A percentile compares a stretch with the other conserved stretches of the same genome.
phyloP scores from a whole-genome alignment of 768 basidiomycete species.

The Termitomyces eurrhizus region DNA sequence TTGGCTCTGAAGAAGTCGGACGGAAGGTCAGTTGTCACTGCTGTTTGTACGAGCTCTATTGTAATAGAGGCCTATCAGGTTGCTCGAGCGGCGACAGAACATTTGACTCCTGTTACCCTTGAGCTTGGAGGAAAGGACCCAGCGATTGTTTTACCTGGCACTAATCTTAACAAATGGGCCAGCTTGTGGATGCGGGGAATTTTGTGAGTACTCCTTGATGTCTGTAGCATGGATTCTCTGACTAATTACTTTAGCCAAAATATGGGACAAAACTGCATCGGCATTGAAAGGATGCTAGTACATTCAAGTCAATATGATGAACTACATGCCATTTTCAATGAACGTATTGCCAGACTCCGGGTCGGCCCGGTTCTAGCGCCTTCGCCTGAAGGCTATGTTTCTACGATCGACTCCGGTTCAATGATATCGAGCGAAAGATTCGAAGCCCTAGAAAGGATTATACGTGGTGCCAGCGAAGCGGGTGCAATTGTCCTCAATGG shows the following conservation, averaged over 20 bases:
- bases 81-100: slow-evolving; percentile 76
- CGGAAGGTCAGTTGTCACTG: slow-evolving; percentile 49
- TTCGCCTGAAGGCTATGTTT: slow-evolving; percentile 63
- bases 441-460: slow-evolving; percentile 60
- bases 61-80: slow-evolving; percentile 42
- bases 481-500: slow-evolving; percentile 74
- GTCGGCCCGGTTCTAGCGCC: slow-evolving; percentile 70
- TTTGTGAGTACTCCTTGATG: slow-evolving; percentile 57
- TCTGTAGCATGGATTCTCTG: not conserved
- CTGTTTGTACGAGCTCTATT: not conserved
- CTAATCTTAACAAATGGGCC: slow-evolving; percentile 76
- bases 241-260: slow-evolving; percentile 60
- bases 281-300: slow-evolving; percentile 90
- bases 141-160: slow-evolving; percentile 81
- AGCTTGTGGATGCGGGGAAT: slow-evolving; percentile 87
- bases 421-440: slow-evolving; percentile 83
- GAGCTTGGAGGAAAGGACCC: slow-evolving; percentile 97
- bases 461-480: slow-evolving; percentile 59
- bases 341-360: slow-evolving; percentile 68
- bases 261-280: slow-evolving; percentile 95
- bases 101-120: slow-evolving; percentile 88
- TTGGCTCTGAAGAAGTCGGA: slow-evolving; percentile 78
- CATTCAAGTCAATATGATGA: slow-evolving; percentile 74
- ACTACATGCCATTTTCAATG: slow-evolving; percentile 59
- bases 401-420: slow-evolving; percentile 79